A percentile compares a stretch with the other conserved stretches of the same genome.
Conservation (phyloP, 31 red algal species). For the Asparagopsis taxiformis region DNA sequence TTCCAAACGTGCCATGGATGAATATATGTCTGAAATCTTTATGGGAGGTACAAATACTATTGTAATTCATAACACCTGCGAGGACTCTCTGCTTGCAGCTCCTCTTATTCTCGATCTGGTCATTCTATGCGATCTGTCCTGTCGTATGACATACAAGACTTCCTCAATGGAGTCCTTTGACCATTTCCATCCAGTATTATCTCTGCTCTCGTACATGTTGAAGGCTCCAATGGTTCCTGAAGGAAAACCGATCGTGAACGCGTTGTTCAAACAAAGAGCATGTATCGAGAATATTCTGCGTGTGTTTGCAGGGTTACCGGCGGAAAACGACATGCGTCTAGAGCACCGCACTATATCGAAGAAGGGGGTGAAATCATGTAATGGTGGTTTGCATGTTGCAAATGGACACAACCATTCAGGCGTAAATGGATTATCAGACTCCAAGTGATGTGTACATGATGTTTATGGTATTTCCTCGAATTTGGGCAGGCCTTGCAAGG, state of each 20-base stretch:
- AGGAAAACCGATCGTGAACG: slow-evolving; percentile 88
- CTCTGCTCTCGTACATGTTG: slow-evolving; percentile 91
- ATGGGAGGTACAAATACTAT: slow-evolving; percentile 97
- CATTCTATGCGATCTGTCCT: slow-evolving; percentile 80
- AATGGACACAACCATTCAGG: neutral
- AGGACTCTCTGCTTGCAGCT: slow-evolving; percentile 90
- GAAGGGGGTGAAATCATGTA: neutral
- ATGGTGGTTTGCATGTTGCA: neutral
- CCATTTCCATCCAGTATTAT: slow-evolving; percentile 90
- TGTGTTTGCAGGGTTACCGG: slow-evolving; percentile 75
- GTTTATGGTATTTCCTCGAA: too few relatives aligned
- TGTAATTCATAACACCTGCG: slow-evolving; percentile 94
- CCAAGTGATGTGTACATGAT: too few relatives aligned
- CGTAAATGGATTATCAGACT: too few relatives aligned
- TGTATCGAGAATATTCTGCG: slow-evolving; percentile 96
- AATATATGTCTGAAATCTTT: slow-evolving; percentile 96
- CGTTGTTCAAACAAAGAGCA: slow-evolving; percentile 83
- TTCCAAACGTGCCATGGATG: slow-evolving; percentile 95
- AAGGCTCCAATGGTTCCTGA: slow-evolving; percentile 94
- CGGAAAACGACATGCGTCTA: slow-evolving; percentile 93
- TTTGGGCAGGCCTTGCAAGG: too few relatives aligned
- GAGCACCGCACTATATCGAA: slow-evolving; percentile 70
- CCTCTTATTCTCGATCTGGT: slow-evolving; percentile 97
- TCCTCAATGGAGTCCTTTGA: slow-evolving; percentile 43
- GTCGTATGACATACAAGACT: slow-evolving; percentile 78